Evolutionary conservation across 78 protist species (phyloP).

Genomic region (Tieghemostelium lacteum): DNA sequence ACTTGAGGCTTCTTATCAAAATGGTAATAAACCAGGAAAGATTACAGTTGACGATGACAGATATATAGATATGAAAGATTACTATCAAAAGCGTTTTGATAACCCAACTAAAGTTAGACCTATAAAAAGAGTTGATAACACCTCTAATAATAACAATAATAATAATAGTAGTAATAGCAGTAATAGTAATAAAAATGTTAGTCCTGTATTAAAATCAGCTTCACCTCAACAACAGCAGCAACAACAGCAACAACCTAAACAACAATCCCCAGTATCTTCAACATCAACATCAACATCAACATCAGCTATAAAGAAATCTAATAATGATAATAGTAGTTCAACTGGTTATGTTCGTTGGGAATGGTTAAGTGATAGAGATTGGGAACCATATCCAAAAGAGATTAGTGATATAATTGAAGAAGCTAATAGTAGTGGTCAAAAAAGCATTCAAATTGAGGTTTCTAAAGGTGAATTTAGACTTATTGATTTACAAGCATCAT

Average conservation of each 20-base stretch:
- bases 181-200: background rate
- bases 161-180: background rate
- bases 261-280: too few relatives aligned
- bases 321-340: too few relatives aligned
- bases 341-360: constrained; percentile 47
- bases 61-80: constrained; percentile 37
- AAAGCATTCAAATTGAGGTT: background rate
- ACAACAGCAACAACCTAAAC: background rate
- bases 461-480: constrained; percentile 2
- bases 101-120: constrained; percentile 47
- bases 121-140: constrained; percentile 8
- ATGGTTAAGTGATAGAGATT: constrained; percentile 41
- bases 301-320: constrained; percentile 11
- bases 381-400: constrained; percentile 8
- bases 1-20: constrained; percentile 2
- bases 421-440: background rate
- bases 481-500: constrained; percentile 21
- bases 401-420: constrained; percentile 18
- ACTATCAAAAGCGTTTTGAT: constrained; percentile 51
- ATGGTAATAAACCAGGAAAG: constrained; percentile 13
- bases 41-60: constrained; percentile 61
- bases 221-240: background rate
- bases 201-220: background rate
- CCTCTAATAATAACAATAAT: background rate
- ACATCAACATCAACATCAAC: too few relatives aligned